These are phyloP conservation scores for Acanthochlamys bracteata DNA, from an alignment of 106 monocot species.

Conservation along the genomic window DNA sequence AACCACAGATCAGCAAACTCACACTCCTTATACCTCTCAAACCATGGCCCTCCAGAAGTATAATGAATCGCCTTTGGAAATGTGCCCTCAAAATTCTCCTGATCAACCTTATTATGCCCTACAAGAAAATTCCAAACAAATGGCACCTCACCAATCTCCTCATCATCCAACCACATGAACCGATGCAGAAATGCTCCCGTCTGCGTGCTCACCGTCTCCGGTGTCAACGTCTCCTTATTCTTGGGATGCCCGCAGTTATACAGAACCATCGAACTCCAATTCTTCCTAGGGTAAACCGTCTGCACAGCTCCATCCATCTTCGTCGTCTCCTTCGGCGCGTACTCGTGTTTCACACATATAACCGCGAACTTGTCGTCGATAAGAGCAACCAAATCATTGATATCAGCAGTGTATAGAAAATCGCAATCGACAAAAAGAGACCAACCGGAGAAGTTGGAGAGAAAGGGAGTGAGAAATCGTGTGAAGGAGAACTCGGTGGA, in stretches of 20 bases:
- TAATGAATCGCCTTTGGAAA: conserved; percentile 48
- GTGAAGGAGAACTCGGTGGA: conserved; percentile 65
- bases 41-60: conserved; percentile 47
- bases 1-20: conserved; percentile 48
- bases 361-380: conserved; percentile 41
- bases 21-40: conserved; percentile 43
- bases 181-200: conserved; percentile 49
- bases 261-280: conserved; percentile 46
- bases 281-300: conserved; percentile 41
- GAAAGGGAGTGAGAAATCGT: conserved; percentile 52
- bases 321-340: conserved; percentile 34
- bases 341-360: conserved; percentile 54
- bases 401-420: conserved; percentile 48
- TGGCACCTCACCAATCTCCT: conserved; percentile 41
- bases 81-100: conserved; percentile 10
- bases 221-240: conserved; percentile 25
- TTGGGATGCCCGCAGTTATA: conserved; percentile 43
- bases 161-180: conserved; percentile 54
- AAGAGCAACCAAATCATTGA: conserved; percentile 18
- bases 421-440: conserved; percentile 58
- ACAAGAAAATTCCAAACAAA: conserved; percentile 48
- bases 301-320: conserved; percentile 54
- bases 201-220: conserved; percentile 29
- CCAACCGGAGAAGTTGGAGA: conserved; percentile 38
- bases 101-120: conserved; percentile 36